phyloP scores from a whole-genome alignment of 108 stramenopile species.

The Nannochloropsis gaditana region DNA sequence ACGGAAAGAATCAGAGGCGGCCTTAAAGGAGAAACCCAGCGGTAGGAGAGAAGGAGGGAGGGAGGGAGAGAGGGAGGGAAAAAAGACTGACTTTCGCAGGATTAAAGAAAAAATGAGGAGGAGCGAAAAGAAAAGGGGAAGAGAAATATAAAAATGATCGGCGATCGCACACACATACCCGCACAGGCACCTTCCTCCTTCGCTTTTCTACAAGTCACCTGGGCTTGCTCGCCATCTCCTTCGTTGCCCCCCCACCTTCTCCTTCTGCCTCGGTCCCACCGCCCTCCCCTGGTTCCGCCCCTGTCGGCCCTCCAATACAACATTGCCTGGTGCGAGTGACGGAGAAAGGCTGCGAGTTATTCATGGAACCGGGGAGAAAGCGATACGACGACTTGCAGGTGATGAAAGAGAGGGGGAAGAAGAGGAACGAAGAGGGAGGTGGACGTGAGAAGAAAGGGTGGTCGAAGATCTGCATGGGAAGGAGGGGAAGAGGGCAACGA shows the following conservation, averaged over 20 bases:
- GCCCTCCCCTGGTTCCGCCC: background rate
- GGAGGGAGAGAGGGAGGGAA: background rate
- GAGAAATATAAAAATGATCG: background rate
- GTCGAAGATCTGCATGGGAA: background rate
- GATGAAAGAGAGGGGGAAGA: background rate
- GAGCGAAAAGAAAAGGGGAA: background rate
- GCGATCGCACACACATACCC: background rate
- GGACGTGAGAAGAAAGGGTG: background rate
- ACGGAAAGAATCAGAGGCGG: background rate
- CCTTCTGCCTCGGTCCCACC: background rate
- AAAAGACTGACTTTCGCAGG: background rate
- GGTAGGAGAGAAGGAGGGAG: background rate
- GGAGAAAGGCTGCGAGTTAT: background rate
- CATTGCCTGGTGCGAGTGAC: background rate
- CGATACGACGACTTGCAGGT: background rate
- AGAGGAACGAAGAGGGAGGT: background rate
- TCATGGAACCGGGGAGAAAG: background rate
- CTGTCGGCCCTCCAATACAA: background rate
- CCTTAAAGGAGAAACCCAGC: background rate
- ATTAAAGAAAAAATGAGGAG: background rate
- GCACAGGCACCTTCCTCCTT: background rate
- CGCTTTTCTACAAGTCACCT: background rate
- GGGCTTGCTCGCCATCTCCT: constrained; percentile 8
- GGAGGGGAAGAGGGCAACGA: background rate
- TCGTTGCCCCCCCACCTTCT: background rate